phyloP scores from a whole-genome alignment of 148 eudicot genomes.

The Vaccinium macrocarpon region DNA sequence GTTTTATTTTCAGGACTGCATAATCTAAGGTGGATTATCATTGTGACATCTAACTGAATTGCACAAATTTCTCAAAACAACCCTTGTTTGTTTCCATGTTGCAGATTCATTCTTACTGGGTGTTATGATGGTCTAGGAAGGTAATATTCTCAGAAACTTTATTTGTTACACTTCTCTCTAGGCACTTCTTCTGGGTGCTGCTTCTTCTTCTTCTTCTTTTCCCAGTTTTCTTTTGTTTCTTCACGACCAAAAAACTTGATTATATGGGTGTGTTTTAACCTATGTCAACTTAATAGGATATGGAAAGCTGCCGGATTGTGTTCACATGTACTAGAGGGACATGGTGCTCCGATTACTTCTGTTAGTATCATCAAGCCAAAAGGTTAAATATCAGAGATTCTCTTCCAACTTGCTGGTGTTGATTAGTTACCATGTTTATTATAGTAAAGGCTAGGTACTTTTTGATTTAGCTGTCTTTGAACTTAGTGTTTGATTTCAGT shows the following conservation, averaged over 20 bases:
- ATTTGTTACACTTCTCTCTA: neutral
- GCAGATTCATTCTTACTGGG: conserved; percentile 85
- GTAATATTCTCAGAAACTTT: conserved; percentile 30
- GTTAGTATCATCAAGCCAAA: conserved; percentile 48
- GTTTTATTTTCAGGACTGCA: neutral
- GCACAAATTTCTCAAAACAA: neutral
- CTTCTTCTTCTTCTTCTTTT: too few species aligned
- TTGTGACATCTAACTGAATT: neutral
- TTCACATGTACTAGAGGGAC: conserved; percentile 85
- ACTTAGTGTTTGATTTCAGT: neutral
- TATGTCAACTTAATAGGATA: conserved; percentile 41
- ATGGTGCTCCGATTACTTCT: conserved; percentile 65
- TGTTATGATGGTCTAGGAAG: conserved; percentile 88
- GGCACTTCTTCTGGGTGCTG: neutral
- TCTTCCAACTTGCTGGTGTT: conserved; percentile 4
- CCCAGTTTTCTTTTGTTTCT: neutral
- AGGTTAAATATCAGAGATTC: conserved; percentile 31
- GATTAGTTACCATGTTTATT: neutral
- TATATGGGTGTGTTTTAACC: neutral
- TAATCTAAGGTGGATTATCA: neutral
- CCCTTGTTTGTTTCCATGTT: conserved; percentile 15
- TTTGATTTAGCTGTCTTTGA: conserved; percentile 8
- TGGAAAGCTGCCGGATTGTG: conserved; percentile 78
- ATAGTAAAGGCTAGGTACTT: neutral
- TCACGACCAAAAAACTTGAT: conserved; percentile 4